phyloP scores from a whole-genome alignment of 805 yeast species.

The Yarrowia porcina region DNA sequence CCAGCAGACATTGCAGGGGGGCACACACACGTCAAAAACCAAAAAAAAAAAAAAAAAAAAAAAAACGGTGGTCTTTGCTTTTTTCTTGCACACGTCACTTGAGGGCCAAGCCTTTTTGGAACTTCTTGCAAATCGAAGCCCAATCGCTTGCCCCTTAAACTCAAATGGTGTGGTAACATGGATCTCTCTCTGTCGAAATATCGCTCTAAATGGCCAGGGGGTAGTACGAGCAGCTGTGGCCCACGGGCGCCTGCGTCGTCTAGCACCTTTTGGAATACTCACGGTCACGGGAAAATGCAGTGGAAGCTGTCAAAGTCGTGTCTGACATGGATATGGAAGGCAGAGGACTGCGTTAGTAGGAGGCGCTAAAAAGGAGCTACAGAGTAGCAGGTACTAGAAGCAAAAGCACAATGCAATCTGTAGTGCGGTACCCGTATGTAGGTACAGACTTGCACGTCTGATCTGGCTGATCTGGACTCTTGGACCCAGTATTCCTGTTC shows the following conservation, averaged over 20 bases:
- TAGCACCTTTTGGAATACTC: background rate
- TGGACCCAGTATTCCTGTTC: no score
- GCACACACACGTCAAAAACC: no score
- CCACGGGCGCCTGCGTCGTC: no score
- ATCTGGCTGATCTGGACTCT: no score
- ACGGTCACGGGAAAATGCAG: conserved; percentile 2
- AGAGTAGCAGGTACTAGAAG: background rate
- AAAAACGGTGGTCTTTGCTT: background rate
- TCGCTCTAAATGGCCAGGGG: background rate
- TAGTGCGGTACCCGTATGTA: no score
- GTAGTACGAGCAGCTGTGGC: background rate
- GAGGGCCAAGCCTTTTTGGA: background rate
- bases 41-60: no score
- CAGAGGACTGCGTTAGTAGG: background rate
- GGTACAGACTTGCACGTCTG: no score
- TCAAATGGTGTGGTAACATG: background rate
- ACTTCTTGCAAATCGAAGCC: background rate
- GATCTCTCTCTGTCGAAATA: background rate
- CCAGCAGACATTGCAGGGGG: background rate
- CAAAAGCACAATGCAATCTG: no score
- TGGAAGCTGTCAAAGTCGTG: background rate
- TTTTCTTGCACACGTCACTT: background rate
- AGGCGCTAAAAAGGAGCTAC: background rate
- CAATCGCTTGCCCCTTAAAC: conserved; percentile 15
- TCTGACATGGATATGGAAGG: conserved; percentile 13